These are phyloP conservation scores for Skeletonema menzelii DNA, from an alignment of 108 stramenopile species.

Conservation along the genomic window DNA sequence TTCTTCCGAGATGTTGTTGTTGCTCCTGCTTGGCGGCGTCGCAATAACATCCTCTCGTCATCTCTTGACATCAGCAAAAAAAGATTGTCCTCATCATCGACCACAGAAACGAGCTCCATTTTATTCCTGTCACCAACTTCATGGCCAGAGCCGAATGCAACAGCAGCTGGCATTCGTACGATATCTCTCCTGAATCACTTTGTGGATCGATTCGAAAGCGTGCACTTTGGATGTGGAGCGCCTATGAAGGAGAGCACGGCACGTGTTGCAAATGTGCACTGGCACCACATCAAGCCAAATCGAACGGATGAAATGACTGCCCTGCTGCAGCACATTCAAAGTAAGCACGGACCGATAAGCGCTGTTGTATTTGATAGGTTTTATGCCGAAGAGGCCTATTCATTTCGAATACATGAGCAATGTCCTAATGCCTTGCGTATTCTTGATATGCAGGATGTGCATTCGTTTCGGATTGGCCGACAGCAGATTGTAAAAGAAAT, in stretches of 20 bases:
- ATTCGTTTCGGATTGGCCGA: constrained; percentile 59
- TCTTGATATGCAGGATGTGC: constrained; percentile 88
- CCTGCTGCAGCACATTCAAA: constrained; percentile 20
- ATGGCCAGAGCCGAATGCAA: constrained; percentile 64
- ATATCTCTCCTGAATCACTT: constrained; percentile 49
- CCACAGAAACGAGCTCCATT: constrained; percentile 1
- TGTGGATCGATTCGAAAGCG: constrained; percentile 20
- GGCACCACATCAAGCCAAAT: constrained; percentile 45
- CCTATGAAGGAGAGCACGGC: constrained; percentile 5
- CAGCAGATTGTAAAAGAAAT: constrained; percentile 48
- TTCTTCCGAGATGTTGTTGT: too few species aligned
- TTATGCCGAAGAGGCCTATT: constrained; percentile 76
- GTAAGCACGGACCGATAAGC: constrained; percentile 6
- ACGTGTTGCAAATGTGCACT: constrained; percentile 5
- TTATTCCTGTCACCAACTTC: constrained; percentile 54
- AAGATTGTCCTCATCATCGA: background rate
- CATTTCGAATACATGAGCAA: constrained; percentile 52
- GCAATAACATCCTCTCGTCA: background rate
- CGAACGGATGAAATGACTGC: constrained; percentile 25
- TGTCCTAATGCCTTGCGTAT: constrained; percentile 49
- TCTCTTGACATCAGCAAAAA: background rate
- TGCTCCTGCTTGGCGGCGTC: background rate
- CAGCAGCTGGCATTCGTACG: constrained; percentile 70
- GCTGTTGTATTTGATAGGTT: constrained; percentile 77
- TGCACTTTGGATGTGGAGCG: constrained; percentile 42